phyloP scores from a whole-genome alignment of 73 alveolate genomes.

The Diophrys appendiculata region DNA sequence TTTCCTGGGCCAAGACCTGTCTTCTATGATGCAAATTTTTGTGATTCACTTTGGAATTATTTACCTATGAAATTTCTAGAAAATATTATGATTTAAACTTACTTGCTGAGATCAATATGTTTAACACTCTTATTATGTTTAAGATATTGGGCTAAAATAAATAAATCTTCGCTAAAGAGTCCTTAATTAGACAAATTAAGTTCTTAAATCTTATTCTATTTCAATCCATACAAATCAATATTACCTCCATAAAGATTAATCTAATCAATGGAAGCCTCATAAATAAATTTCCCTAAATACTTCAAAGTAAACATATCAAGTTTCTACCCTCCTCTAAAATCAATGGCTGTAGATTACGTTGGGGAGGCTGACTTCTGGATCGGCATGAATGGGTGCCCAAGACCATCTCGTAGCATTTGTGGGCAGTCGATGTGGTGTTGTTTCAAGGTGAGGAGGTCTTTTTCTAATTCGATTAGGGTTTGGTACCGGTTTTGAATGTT shows the following conservation, averaged over 20 bases:
- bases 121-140: conserved; percentile 5
- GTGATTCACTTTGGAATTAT: conserved; percentile 39
- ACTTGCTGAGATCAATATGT: conserved; percentile 11
- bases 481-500: conserved; percentile 27
- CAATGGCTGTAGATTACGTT: not conserved
- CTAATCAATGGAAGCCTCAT: conserved; percentile 30
- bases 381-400: conserved; percentile 63
- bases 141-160: conserved; percentile 34
- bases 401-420: conserved; percentile 25
- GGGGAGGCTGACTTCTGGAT: not conserved
- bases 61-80: conserved; percentile 40
- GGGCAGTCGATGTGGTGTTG: conserved; percentile 53
- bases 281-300: conserved; percentile 52
- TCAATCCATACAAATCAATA: conserved; percentile 31
- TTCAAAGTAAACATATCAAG: conserved; percentile 27
- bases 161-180: conserved; percentile 46
- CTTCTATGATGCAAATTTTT: too few relatives aligned
- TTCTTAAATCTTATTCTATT: conserved; percentile 19
- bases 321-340: not conserved
- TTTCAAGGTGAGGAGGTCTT: conserved; percentile 39
- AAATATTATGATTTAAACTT: conserved; percentile 19
- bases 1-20: too few relatives aligned
- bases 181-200: conserved; percentile 19
- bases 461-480: conserved; percentile 18
- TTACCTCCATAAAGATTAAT: conserved; percentile 50